Evolutionary conservation across 2,329 filamentous ascomycete genomes (phyloP), one percentile per base, ranked within the genome.

Genomic region (Taxawa tesnikishii): DNA sequence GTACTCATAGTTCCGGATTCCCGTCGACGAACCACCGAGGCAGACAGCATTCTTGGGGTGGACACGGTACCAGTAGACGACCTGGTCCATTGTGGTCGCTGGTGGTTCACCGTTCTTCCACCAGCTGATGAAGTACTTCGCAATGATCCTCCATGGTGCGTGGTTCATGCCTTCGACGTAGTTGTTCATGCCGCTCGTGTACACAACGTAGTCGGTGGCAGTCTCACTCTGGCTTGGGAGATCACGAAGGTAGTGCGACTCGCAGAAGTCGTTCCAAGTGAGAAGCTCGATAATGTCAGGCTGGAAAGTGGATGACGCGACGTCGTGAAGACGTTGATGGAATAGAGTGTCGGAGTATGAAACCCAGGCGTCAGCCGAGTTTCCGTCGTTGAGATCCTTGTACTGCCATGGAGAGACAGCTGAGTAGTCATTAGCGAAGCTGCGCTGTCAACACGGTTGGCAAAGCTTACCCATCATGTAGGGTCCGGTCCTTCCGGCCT

Each of bases 371-470:
- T 55, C 45, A 30, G 47, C 41, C 16, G 46, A 39, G 34, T 51
- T 50, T 38, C 51, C 51, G 36, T 51, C 43, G 45, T 55, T 47
- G 28, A 55, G 49, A 37, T 56, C 51, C 41, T 57, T 54, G 49
- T 48, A 58, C 42, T 56, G 54, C 54, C 54, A 58, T 14, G 54
- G 54, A 8, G 54, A 56, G 30, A 58, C 47, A 23, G 49, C 54
- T 55, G 39, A 14, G 29, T 26, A 31, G 19, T 29, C 46, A 45
- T 38, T 34, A 15, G 12, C n/a, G 7, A 21, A n/a, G 24, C 12
- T 21, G 13, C 10, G 2, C 15, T 3, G 7, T 7, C 15, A n/a
- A n/a, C n/a, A n/a, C n/a, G n/a, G n/a, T n/a, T n/a, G n/a, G n/a
- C n/a, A 25, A 13, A 23, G 18, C 49, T 46, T 38, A 55, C 51